These are phyloP conservation scores for Mucor velutinosus DNA, from an alignment of 371 early-diverging fungal genomes.

Conservation along the genomic window DNA sequence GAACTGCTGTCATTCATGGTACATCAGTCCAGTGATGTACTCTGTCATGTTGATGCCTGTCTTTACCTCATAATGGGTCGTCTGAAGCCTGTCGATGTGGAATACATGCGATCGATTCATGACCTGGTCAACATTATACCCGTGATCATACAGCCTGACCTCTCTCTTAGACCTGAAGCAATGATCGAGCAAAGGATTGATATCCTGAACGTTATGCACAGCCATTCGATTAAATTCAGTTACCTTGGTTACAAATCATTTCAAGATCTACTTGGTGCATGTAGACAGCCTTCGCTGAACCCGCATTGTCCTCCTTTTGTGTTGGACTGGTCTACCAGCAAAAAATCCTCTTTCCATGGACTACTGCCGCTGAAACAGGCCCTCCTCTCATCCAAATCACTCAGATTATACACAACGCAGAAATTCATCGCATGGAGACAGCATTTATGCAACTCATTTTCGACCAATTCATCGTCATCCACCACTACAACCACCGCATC, in stretches of 20 bases:
- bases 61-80: conserved; percentile 69
- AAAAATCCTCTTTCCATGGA: conserved; percentile 14
- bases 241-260: conserved; percentile 8
- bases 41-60: conserved; percentile 72
- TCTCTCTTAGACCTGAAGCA: conserved; percentile 11
- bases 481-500: background rate
- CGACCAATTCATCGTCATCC: background rate
- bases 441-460: background rate
- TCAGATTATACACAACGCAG: conserved; percentile 10
- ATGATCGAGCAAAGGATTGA: conserved; percentile 12
- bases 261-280: conserved; percentile 6
- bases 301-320: conserved; percentile 14
- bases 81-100: conserved; percentile 72
- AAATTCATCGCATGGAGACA: conserved; percentile 20
- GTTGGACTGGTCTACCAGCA: conserved; percentile 17
- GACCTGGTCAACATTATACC: conserved; percentile 65
- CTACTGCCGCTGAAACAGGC: conserved; percentile 13
- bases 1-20: conserved; percentile 14
- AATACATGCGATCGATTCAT: conserved; percentile 67
- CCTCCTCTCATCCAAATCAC: conserved; percentile 1
- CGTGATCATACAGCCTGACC: conserved; percentile 67
- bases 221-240: conserved; percentile 15
- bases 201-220: conserved; percentile 3
- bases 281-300: conserved; percentile 8
- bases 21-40: conserved; percentile 28